Evolutionary conservation across 371 early-diverging fungal genomes (phyloP).

Genomic region (Sanchytrium tribonematis): DNA sequence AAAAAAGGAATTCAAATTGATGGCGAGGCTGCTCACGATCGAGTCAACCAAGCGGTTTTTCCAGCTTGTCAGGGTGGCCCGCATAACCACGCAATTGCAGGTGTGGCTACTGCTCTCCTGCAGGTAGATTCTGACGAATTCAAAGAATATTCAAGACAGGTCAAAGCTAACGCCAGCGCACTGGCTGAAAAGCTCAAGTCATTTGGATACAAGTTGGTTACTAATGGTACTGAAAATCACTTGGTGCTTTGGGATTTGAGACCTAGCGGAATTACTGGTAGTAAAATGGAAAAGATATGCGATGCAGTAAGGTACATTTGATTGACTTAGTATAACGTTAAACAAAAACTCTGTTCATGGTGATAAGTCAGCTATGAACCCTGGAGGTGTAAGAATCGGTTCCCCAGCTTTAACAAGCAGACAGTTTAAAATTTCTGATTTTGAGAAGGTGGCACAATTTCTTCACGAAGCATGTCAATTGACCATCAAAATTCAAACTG

Average conservation of each 20-base stretch:
- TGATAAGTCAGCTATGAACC: constrained; percentile 58
- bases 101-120: constrained; percentile 12
- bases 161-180: constrained; percentile 7
- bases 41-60: constrained; percentile 15
- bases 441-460: constrained; percentile 50
- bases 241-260: constrained; percentile 5
- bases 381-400: constrained; percentile 71
- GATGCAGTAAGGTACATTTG: constrained; percentile 56
- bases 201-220: constrained; percentile 7
- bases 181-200: constrained; percentile 6
- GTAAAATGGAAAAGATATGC: constrained; percentile 79
- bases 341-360: constrained; percentile 84
- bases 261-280: constrained; percentile 29
- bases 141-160: constrained; percentile 10
- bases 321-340: constrained; percentile 33
- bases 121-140: constrained; percentile 11
- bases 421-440: constrained; percentile 56
- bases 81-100: constrained; percentile 18
- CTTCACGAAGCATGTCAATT: constrained; percentile 71
- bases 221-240: constrained; percentile 9
- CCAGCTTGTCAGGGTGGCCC: constrained; percentile 49
- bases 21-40: constrained; percentile 8
- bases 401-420: constrained; percentile 67
- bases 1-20: constrained; percentile 3
- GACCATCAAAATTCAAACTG: constrained; percentile 41